These are phyloP conservation scores for Cercophora samala DNA, from an alignment of 495 filamentous ascomycete genomes.

Conservation along the genomic window DNA sequence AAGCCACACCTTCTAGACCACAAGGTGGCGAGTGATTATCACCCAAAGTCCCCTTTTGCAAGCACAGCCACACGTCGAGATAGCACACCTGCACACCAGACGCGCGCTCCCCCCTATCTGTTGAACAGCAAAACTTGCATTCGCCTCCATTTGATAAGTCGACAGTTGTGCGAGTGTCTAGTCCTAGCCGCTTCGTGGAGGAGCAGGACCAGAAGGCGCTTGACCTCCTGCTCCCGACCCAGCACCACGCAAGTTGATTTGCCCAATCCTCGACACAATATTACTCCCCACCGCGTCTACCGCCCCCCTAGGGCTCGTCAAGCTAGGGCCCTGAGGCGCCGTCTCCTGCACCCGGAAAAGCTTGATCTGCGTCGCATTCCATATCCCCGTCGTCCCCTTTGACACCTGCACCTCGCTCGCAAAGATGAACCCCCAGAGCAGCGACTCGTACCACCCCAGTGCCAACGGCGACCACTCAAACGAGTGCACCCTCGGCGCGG, in stretches of 20 bases:
- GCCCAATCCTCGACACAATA: conserved; percentile 82
- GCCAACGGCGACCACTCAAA: conserved; percentile 95
- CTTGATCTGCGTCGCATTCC: conserved; percentile 86
- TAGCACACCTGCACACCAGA: background rate
- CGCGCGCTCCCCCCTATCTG: background rate
- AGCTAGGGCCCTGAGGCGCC: conserved; percentile 70
- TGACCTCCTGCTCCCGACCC: background rate
- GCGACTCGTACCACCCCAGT: conserved; percentile 92
- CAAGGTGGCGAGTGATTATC: conserved; percentile 2
- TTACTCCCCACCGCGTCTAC: conserved; percentile 95
- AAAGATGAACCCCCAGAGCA: conserved; percentile 96
- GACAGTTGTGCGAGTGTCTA: too few species aligned
- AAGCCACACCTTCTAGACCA: background rate
- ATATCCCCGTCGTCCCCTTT: conserved; percentile 87
- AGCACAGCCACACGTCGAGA: background rate
- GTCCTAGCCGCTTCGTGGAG: background rate
- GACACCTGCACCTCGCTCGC: conserved; percentile 81
- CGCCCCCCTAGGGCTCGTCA: conserved; percentile 81
- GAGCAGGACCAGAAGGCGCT: background rate
- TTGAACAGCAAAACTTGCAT: background rate
- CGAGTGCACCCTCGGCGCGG: conserved; percentile 72
- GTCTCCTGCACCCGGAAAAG: conserved; percentile 89
- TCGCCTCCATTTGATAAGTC: too few species aligned
- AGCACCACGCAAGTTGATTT: conserved; percentile 56
- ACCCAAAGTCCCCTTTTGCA: background rate